phyloP scores from a whole-genome alignment of 2,329 filamentous ascomycete genomes.

The Aspergillus latus region DNA sequence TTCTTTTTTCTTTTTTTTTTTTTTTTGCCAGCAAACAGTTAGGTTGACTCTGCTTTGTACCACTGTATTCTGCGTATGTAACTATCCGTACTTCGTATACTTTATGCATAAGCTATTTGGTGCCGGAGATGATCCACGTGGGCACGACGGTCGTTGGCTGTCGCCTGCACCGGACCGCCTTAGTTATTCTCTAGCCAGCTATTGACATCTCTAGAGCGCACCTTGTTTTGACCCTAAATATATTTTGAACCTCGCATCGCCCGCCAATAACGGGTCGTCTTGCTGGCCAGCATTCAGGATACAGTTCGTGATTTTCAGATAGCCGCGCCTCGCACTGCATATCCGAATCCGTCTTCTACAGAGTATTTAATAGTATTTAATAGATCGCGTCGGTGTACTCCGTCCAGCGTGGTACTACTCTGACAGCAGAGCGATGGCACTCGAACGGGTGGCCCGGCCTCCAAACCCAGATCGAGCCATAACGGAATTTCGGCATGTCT shows the following conservation, averaged over 20 bases:
- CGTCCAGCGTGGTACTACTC: neutral
- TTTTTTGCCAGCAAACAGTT: neutral
- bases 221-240: slow-evolving; percentile 8
- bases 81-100: neutral
- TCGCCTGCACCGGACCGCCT: slow-evolving; percentile 6
- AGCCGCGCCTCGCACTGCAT: neutral
- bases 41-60: neutral
- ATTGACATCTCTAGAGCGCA: slow-evolving; percentile 7
- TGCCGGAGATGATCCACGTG: slow-evolving; percentile 23
- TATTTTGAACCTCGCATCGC: neutral
- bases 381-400: neutral
- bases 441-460: neutral
- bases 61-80: no score
- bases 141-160: slow-evolving; percentile 14
- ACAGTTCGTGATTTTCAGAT: neutral
- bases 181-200: slow-evolving; percentile 8
- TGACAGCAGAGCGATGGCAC: neutral
- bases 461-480: neutral
- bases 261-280: neutral
- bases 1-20: no score
- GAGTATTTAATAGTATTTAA: no score
- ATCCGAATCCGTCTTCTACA: neutral
- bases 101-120: slow-evolving; percentile 17
- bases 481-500: neutral
- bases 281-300: no score